Evolutionary conservation across 441 rosid genomes (phyloP), one percentile per base, ranked within the genome.

Genomic region (Pelargonium myrrhifolium): DNA sequence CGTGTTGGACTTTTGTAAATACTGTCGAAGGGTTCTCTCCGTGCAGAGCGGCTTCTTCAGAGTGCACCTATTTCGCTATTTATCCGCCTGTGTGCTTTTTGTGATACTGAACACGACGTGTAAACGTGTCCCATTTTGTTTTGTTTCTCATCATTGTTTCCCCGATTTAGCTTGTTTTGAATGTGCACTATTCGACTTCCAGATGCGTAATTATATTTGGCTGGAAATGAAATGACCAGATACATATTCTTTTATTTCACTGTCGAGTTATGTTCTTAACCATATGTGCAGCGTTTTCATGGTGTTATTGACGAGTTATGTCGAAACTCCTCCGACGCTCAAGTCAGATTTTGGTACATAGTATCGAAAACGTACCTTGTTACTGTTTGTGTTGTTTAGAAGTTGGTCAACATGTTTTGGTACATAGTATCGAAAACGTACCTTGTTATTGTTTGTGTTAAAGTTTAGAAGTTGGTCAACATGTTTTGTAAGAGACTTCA

Each of bases 1-100:
- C 21, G 68, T 74, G 69, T 68, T 47, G 67, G 59, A 74, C 18
- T 4, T 7, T 8, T 78, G 86, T 74, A 77, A 75, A 79, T 76
- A 80, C 83, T 26, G 75, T 66, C 65, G 75, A 85, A 71, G 75
- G 65, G 72, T 18, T 18, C 74, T 62, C 45, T 42, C 22, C 26
- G 12, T 28, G 66, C 51, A 69, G 70, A 71, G 67, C 67, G 49
- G 61, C 71, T 58, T 76, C 64, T 26, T 24, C 66, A 9, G 65
- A 72, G 45, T 67, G 71, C 64, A 35, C 14, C 53, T 9, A 3
- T 11, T 69, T 45, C 69, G 39, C 68, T 75, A 62, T 39, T 42
- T 74, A 47, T 55, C 42, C 4, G 70, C 14, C 39, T 64, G 72
- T 62, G 67, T 76, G 80, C 65, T 62, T 65, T 65, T 67, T 65